Percentiles rank a stretch among this genome's conserved stretches.
phyloP scores from a whole-genome alignment of 106 monocot genomes.

The Cymbidium sinense region DNA sequence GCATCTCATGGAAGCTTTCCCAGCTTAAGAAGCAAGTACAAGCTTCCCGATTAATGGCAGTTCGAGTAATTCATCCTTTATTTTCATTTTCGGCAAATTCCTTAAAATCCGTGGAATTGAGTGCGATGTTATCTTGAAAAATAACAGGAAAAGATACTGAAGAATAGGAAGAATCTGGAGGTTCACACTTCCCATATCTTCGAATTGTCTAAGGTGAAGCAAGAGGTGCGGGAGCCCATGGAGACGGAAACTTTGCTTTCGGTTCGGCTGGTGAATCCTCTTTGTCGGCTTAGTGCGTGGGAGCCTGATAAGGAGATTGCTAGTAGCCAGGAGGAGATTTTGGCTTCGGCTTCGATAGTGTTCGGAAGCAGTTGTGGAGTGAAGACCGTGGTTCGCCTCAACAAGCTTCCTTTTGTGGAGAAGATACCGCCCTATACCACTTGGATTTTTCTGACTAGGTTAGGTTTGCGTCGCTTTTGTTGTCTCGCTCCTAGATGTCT shows the following conservation, averaged over 20 bases:
- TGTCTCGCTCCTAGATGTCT: no score
- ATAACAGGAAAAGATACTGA: slow-evolving; percentile 60
- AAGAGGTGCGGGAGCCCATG: slow-evolving; percentile 7
- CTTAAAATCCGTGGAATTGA: slow-evolving; percentile 1
- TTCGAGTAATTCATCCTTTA: slow-evolving; percentile 33
- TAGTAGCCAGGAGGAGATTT: slow-evolving; percentile 61
- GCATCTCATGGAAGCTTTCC: slow-evolving; percentile 21
- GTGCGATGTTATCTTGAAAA: background rate
- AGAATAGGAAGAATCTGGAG: slow-evolving; percentile 50
- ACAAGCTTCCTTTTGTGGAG: slow-evolving; percentile 73
- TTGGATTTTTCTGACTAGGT: slow-evolving; percentile 97
- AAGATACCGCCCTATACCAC: slow-evolving; percentile 87
- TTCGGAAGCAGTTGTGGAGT: slow-evolving; percentile 32
- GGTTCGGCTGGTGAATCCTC: slow-evolving; percentile 24
- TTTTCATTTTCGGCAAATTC: background rate
- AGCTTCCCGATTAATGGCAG: slow-evolving; percentile 38
- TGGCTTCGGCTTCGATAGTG: slow-evolving; percentile 28
- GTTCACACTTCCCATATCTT: slow-evolving; percentile 29
- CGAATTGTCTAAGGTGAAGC: slow-evolving; percentile 23
- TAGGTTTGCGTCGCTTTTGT: background rate
- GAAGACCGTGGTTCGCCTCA: slow-evolving; percentile 39
- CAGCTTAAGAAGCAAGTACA: slow-evolving; percentile 63
- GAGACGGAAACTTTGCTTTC: slow-evolving; percentile 42
- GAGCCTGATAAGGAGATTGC: slow-evolving; percentile 60
- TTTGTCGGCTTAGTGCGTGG: slow-evolving; percentile 29